Conservation (phyloP, 495 filamentous ascomycete species). For the Annulohypoxylon stygium region DNA sequence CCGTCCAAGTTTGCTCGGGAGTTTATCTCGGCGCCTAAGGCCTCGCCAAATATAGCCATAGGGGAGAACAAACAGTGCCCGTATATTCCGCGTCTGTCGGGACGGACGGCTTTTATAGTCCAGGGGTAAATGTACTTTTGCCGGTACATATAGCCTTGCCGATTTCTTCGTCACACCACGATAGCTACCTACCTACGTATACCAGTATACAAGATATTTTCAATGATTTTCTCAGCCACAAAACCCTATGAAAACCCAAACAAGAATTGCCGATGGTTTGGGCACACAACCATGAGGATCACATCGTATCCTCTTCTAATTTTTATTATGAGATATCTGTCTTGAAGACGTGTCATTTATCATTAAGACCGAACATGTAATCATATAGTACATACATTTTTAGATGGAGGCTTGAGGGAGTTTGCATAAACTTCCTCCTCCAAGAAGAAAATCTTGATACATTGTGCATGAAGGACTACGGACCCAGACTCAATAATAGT, state of each 20-base stretch:
- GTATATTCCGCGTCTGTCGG: conserved; percentile 5
- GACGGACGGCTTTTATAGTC: not conserved
- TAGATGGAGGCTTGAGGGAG: not conserved
- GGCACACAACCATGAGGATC: too few relatives aligned
- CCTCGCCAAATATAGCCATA: conserved; percentile 8
- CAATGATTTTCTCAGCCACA: too few relatives aligned
- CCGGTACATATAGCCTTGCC: not conserved
- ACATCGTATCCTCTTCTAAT: too few relatives aligned
- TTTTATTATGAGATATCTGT: too few relatives aligned
- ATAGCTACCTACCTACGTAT: not conserved
- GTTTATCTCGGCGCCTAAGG: not conserved
- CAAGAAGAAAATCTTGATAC: not conserved
- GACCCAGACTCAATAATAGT: not conserved
- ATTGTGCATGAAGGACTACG: not conserved
- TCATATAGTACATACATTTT: not conserved
- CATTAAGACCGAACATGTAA: not conserved
- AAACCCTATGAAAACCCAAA: too few relatives aligned
- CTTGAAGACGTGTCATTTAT: too few relatives aligned
- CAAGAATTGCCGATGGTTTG: too few relatives aligned
- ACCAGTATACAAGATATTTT: not conserved
- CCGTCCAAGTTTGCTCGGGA: conserved; percentile 31
- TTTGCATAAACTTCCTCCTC: not conserved
- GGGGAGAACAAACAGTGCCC: conserved; percentile 13
- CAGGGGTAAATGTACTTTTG: not conserved
- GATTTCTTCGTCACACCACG: not conserved